Evolutionary conservation across 176 grass and related monocot species (phyloP).

Genomic region (Cymbopogon citratus): DNA sequence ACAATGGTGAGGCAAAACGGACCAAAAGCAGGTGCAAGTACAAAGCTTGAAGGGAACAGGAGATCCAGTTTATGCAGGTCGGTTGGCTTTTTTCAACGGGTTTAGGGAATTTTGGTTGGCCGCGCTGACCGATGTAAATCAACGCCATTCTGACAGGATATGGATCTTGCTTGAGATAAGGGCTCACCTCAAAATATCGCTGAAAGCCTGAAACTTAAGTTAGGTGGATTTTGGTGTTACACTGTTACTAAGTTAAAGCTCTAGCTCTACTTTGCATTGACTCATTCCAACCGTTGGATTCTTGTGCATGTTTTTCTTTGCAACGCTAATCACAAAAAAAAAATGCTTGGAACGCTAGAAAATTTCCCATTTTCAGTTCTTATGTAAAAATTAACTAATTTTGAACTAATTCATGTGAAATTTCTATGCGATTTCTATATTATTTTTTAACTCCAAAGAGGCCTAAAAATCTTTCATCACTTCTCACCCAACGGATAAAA

Average conservation of each 20-base stretch:
- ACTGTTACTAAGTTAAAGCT: not conserved
- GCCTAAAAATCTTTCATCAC: not conserved
- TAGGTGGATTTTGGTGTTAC: not conserved
- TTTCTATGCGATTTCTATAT: no score
- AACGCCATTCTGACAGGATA: constrained; percentile 22
- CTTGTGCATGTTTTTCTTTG: not conserved
- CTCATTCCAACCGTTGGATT: not conserved
- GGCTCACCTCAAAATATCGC: not conserved
- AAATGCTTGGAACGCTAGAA: not conserved
- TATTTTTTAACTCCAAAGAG: no score
- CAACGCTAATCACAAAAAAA: no score
- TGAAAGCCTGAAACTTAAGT: not conserved
- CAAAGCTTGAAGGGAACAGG: constrained; percentile 27
- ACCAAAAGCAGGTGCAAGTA: constrained; percentile 38
- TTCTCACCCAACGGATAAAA: no score
- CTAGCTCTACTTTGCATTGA: not conserved
- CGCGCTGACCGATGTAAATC: constrained; percentile 38
- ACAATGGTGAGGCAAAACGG: constrained; percentile 36
- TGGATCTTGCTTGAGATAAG: not conserved
- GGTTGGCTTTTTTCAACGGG: not conserved
- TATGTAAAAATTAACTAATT: not conserved
- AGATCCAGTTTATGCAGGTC: constrained; percentile 11
- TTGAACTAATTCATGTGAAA: no score
- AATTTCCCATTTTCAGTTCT: not conserved
- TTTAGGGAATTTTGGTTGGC: constrained; percentile 28